These are phyloP conservation scores for Candida broadrunensis DNA, from an alignment of 805 yeast genomes.

Conservation along the genomic window DNA sequence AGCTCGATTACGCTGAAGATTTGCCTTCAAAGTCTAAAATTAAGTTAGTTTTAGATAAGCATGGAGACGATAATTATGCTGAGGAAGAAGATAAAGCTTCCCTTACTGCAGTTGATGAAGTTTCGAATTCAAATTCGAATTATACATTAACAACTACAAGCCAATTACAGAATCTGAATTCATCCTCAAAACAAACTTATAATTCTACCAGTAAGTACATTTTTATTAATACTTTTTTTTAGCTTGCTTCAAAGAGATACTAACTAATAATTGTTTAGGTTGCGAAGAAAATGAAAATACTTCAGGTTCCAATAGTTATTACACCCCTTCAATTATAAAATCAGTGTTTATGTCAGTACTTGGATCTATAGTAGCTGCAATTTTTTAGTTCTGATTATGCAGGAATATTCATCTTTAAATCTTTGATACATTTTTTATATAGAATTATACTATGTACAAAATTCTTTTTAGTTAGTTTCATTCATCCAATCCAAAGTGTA, in stretches of 20 bases:
- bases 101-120: neutral
- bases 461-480: slow-evolving; percentile 44
- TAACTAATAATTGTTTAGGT: neutral
- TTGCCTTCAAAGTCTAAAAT: neutral
- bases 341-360: neutral
- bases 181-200: neutral
- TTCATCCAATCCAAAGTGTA: slow-evolving; percentile 87
- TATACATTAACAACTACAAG: neutral
- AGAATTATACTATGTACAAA: too few relatives aligned
- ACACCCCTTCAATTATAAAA: neutral
- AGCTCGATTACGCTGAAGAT: neutral
- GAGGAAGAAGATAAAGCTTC: neutral
- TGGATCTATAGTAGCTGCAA: neutral
- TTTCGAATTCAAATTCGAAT: neutral
- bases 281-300: neutral
- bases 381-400: neutral
- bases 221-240: too few relatives aligned
- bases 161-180: neutral
- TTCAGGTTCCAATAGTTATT: neutral
- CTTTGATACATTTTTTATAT: too few relatives aligned
- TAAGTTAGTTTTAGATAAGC: neutral
- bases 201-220: neutral
- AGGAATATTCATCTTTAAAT: too few relatives aligned
- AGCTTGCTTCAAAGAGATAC: too few relatives aligned
- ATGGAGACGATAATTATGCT: neutral